Base-by-base conservation (phyloP, 2,329 filamentous ascomycete genomes). In the Sclerotinia subarctica region DNA sequence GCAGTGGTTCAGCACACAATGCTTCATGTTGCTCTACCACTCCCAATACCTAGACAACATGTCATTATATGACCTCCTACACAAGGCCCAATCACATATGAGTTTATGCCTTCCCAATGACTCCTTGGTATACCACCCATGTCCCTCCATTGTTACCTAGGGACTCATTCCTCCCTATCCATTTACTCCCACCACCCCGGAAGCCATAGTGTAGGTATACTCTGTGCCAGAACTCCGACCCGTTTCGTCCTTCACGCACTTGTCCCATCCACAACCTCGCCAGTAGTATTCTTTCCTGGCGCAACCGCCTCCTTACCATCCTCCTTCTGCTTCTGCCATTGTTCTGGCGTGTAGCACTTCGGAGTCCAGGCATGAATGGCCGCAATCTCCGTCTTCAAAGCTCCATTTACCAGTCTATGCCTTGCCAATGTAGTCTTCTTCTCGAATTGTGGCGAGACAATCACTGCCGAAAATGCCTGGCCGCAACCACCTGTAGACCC, bases 281-380 rank as follows among this genome's bases (percentile, higher is more conserved):
- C 75, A n/a, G 69, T 76, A 8, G 74, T 77, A 62, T 73, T 72
- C 64, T 75, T 77, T 21, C 75, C 76, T 15, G 76, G 74, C 10
- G 74, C 75, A 64, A 74, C 73, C 13, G 60, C 71, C 53, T 67
- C 57, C 26, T 69, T 72, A 21, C 71, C 74, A 51, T 74, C 72
- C 35, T 80, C 77, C 71, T 85, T 84, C 79, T 86, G 82, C 78
- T 85, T 87, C 80, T 90, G 85, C 89, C 89, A 92, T 78, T 92
- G 88, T 75, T 90, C 88, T 0, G 88, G 88, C 26, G 90, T 92
- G 78, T 87, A 87, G 75, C 90, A 92, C 77, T 90, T 91, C 17
- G 89, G 87, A 19, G 89, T 91, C 90, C 90, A 92, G 29, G 90
- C 90, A 80, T 92, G 90, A 72, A 92, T 91, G 62, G 87, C 86